Conservation (phyloP, 805 yeast species). For the Teunomyces gatunensis region DNA sequence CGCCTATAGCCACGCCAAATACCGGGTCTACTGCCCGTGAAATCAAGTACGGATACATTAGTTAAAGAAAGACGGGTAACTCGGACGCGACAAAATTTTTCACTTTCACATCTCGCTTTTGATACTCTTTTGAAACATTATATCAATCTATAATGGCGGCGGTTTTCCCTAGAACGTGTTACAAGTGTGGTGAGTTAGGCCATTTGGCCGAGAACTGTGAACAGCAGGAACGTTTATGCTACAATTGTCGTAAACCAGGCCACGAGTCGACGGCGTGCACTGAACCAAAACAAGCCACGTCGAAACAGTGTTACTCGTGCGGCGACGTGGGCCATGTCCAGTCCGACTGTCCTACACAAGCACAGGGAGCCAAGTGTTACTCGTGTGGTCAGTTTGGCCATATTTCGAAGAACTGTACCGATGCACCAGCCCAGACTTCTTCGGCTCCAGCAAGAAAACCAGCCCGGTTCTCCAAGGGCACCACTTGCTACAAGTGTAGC, state of each 20-base stretch:
- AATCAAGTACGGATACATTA: constrained; percentile 43
- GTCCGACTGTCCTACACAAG: constrained; percentile 72
- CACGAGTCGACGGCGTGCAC: constrained; percentile 89
- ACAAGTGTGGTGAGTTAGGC: constrained; percentile 89
- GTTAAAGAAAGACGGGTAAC: background rate
- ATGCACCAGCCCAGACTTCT: constrained; percentile 15
- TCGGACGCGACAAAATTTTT: background rate
- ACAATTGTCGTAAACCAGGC: constrained; percentile 88
- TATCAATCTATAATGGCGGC: constrained; percentile 23
- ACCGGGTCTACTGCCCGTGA: constrained; percentile 62
- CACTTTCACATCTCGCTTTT: background rate
- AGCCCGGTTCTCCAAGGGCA: constrained; percentile 24
- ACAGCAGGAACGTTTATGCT: constrained; percentile 82
- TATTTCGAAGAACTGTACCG: constrained; percentile 71
- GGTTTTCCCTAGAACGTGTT: constrained; percentile 72
- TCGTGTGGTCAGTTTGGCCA: constrained; percentile 77
- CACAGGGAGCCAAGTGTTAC: constrained; percentile 74
- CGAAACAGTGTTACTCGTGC: constrained; percentile 91
- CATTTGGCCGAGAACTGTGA: constrained; percentile 87
- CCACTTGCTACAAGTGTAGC: constrained; percentile 86
- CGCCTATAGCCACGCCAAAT: constrained; percentile 62
- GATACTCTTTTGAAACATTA: too few species aligned
- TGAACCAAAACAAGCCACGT: constrained; percentile 78
- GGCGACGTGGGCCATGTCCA: constrained; percentile 88
- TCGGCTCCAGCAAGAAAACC: constrained; percentile 18